phyloP scores from a whole-genome alignment of 176 grass and related monocot genomes.

The Musa acuminata region DNA sequence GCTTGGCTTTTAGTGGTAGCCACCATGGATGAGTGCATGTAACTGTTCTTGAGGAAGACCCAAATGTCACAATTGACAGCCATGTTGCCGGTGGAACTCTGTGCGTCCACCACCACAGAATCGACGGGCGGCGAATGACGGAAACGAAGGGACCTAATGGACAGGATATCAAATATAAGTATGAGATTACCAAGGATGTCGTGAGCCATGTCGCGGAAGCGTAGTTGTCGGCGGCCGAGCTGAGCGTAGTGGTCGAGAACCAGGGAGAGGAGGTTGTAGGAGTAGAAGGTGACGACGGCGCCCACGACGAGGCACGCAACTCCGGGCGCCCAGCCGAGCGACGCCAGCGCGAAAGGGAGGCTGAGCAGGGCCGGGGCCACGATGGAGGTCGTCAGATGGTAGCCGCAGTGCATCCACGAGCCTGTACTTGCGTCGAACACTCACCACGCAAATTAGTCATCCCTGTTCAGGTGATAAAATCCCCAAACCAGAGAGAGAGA shows the following conservation, averaged over 20 bases:
- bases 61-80: no score
- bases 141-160: no score
- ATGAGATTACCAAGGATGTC: slow-evolving; percentile 56
- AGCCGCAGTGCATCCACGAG: slow-evolving; percentile 90
- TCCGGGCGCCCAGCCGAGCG: slow-evolving; percentile 58
- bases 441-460: no score
- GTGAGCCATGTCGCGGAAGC: slow-evolving; percentile 87
- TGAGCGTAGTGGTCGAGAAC: slow-evolving; percentile 90
- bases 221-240: slow-evolving; percentile 67
- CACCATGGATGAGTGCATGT: no score
- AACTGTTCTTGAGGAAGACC: no score
- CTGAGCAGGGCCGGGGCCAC: slow-evolving; percentile 86
- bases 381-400: slow-evolving; percentile 88
- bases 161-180: not conserved
- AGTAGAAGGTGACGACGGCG: slow-evolving; percentile 74
- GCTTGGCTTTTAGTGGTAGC: no score
- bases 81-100: no score
- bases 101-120: no score
- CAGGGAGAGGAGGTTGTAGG: slow-evolving; percentile 88
- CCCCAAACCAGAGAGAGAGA: no score
- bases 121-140: no score
- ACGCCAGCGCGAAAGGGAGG: slow-evolving; percentile 76
- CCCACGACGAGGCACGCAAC: slow-evolving; percentile 50
- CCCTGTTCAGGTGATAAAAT: no score
- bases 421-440: slow-evolving; percentile 25